Conservation (phyloP, 2,329 filamentous ascomycete species). For the Bipolaris oryzae region DNA sequence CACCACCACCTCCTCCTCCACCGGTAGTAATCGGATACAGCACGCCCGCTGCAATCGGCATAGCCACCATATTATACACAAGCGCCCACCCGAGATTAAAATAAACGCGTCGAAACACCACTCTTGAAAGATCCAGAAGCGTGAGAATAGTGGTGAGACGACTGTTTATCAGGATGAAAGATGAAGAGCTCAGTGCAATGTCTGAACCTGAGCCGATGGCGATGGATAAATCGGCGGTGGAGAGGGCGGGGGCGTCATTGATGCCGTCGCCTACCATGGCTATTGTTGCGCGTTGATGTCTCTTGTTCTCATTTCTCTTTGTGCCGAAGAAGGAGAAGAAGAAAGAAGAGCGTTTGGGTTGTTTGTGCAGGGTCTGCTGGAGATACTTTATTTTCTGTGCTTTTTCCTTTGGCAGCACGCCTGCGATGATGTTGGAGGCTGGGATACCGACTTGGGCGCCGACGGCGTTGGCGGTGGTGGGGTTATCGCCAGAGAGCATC, state of each 20-base stretch:
- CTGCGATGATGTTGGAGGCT: conserved; percentile 76
- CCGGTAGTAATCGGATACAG: conserved; percentile 66
- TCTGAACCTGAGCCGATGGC: conserved; percentile 81
- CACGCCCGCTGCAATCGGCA: conserved; percentile 81
- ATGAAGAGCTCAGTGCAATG: conserved; percentile 79
- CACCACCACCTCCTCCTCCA: conserved; percentile 9
- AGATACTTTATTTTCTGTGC: conserved; percentile 68
- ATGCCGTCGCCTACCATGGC: conserved; percentile 89
- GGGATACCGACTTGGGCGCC: conserved; percentile 77
- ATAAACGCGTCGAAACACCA: conserved; percentile 78
- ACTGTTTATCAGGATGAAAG: conserved; percentile 79
- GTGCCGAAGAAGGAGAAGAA: conserved; percentile 25
- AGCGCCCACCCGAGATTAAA: conserved; percentile 87
- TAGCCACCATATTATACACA: conserved; percentile 77
- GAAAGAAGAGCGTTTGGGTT: conserved; percentile 23
- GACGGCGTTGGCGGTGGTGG: conserved; percentile 81
- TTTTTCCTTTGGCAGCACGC: conserved; percentile 85
- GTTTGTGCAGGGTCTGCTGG: conserved; percentile 44
- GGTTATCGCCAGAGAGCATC: conserved; percentile 93
- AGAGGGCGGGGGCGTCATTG: conserved; percentile 82
- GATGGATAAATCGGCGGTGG: conserved; percentile 81
- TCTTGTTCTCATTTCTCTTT: conserved; percentile 3
- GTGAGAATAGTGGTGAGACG: conserved; percentile 73
- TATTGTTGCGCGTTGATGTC: conserved; percentile 60
- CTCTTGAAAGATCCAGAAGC: conserved; percentile 71